Evolutionary conservation across 1,139 yeast species (phyloP), one percentile per base, ranked within the genome.

Genomic region (Trichomonascaceae sp.): DNA sequence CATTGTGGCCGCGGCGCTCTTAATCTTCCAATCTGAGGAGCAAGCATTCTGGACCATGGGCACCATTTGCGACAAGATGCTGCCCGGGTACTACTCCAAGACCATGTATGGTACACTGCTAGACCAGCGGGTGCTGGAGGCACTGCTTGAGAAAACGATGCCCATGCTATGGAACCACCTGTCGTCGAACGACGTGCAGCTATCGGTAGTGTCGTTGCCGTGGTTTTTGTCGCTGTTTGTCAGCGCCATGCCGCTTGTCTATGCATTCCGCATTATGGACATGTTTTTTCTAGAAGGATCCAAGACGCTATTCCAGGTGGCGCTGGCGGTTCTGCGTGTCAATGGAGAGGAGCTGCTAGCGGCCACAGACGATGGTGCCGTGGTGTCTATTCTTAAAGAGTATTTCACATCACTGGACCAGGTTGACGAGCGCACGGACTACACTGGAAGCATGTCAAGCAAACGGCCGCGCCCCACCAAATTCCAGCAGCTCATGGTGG

Each of bases 101-200:
- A 89, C 97, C 2, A 92, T 92, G 99, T 89, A 87, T 50, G 99
- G 99, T 16, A 89, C 96, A 0, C 62, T 92, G 26, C 62, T 92
- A 27, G 99, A 92, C 52, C 99, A 92, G 57, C 73, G 76, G 45
- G 98, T 92, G 1, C 81, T 89, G 53, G 98, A 92, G 55, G 73
- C 85, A 1, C 65, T 92, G 39, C 94, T 89, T 0, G 84, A 79
- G 50, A 80, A 78, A 39, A 84, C 92, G 1, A 74, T 92, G 79
- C 98, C 98, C 1, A 54, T 81, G 28, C 56, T 92, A 33, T 81
- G 93, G 80, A 81, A 72, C 4, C 96, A 89, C 56, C 74, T 92
- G 34, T 65, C 65, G 5, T 69, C 68, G 38, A 60, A 77, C 43
- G 97, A 92, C 50, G 87, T 92, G 32, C 98, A 92, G 48, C 64